Conservation (phyloP, 2,329 filamentous ascomycete genomes). For the Aspergillus felis region DNA sequence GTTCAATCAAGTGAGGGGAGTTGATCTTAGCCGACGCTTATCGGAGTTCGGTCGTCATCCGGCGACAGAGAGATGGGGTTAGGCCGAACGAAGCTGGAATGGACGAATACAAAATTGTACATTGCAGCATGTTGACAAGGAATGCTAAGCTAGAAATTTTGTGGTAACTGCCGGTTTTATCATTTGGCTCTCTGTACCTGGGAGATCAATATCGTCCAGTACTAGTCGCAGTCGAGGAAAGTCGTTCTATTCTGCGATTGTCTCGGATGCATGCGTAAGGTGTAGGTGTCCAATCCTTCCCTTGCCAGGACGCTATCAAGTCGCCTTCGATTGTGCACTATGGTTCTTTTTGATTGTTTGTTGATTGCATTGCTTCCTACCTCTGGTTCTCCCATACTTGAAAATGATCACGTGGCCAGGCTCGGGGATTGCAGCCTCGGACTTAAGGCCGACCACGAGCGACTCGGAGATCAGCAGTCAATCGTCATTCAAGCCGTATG, state of each 20-base stretch:
- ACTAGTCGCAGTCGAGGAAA: no score
- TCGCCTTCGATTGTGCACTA: background rate
- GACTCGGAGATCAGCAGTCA: background rate
- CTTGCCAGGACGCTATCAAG: background rate
- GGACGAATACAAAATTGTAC: background rate
- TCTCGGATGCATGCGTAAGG: background rate
- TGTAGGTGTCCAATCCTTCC: background rate
- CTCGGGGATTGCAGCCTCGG: background rate
- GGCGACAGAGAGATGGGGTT: background rate
- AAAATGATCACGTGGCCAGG: background rate
- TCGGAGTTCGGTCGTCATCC: background rate
- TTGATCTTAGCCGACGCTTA: background rate
- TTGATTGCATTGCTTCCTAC: background rate
- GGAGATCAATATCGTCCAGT: background rate
- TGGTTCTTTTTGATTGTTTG: background rate
- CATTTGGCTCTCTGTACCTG: background rate
- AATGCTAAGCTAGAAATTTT: no score
- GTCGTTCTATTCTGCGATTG: no score
- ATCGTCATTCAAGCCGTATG: background rate
- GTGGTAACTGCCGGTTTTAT: no score
- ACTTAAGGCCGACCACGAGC: background rate
- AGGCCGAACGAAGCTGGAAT: background rate
- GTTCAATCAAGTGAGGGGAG: background rate
- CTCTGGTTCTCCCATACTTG: background rate
- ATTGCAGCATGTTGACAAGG: background rate